Base-by-base conservation (phyloP, 148 eudicot genomes). In the Gaultheria prostrata region DNA sequence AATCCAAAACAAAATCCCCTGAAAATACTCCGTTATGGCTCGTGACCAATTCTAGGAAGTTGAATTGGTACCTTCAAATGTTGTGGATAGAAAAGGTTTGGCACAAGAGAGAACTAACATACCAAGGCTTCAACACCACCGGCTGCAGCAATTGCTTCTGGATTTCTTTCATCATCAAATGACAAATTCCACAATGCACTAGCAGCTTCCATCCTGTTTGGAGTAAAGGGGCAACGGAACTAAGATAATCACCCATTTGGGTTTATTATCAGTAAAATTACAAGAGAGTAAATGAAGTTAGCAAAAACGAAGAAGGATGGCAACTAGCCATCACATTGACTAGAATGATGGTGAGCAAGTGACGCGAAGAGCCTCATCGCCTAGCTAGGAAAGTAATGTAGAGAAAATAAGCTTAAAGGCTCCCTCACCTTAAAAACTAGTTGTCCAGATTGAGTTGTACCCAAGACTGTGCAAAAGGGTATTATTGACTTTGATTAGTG, bases 111-210 rank as follows among this genome's bases (percentile, higher is more conserved):
- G 63, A 45, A 78, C 79, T 18, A 65, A 35, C 90, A 82, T 93
- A 97, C 99, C 99, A 97, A 88, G 83, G 99, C 98, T 90, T 97
- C 98, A 81, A 97, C 95, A 78, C 99, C 99, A 82, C 95, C 95
- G 82, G 94, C 94, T 57, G 89, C 93, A 63, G 95, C 98, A 88
- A 97, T 94, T 75, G 94, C 95, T 91, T 94, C 98, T 80, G 94
- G 97, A 87, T 97, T 94, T 82, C 93, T 90, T 5, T 59, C 24
- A 78, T 96, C 99, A 88, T 96, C 98, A 87, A 94, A 96, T 43
- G 99, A 94, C 80, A 96, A 88, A 84, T 96, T 96, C 99, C 98
- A 94, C 87, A 96, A 90, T 65, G 99, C 99, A 82, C 97, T 95
- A 87, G 99, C 99, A 85, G 98, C 97, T 89, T 96, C 99, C 89